A percentile compares a stretch with the other conserved stretches of the same genome.
Conservation (phyloP, 768 basidiomycete species). For the Mycena alexandri region DNA sequence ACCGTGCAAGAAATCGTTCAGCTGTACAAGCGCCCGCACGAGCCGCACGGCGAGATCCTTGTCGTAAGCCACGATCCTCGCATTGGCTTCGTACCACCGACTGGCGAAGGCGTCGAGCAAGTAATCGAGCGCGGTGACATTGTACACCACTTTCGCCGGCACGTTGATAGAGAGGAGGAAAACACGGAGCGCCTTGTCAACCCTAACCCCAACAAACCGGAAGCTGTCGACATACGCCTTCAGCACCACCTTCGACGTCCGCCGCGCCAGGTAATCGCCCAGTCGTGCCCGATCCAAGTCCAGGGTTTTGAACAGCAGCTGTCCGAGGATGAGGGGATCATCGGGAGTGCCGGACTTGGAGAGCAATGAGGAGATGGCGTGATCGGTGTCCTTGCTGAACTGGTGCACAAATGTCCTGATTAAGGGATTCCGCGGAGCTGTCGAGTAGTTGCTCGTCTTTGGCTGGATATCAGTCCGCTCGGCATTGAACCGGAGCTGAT, state of each 20-base stretch:
- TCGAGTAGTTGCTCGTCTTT: slow-evolving; percentile 53
- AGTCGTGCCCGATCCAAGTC: slow-evolving; percentile 88
- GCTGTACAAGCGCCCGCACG: slow-evolving; percentile 84
- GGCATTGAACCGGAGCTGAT: slow-evolving; percentile 74
- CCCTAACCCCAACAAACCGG: slow-evolving; percentile 83
- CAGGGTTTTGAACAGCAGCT: slow-evolving; percentile 82
- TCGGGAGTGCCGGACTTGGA: slow-evolving; percentile 69
- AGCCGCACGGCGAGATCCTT: slow-evolving; percentile 84
- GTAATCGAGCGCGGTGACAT: slow-evolving; percentile 67
- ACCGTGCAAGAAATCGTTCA: slow-evolving; percentile 90
- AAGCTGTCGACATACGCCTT: slow-evolving; percentile 91
- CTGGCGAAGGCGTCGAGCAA: slow-evolving; percentile 87
- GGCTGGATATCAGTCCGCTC: slow-evolving; percentile 74
- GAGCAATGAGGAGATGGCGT: slow-evolving; percentile 80
- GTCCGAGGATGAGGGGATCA: slow-evolving; percentile 81
- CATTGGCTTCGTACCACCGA: slow-evolving; percentile 93
- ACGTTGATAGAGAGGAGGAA: slow-evolving; percentile 87
- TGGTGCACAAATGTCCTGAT: slow-evolving; percentile 82
- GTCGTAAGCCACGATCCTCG: slow-evolving; percentile 81
- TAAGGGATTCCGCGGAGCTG: slow-evolving; percentile 67
- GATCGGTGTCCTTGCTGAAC: slow-evolving; percentile 85
- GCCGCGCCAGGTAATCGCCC: slow-evolving; percentile 85
- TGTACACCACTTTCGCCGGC: slow-evolving; percentile 54
- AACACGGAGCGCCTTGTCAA: slow-evolving; percentile 90
- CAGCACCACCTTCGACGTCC: slow-evolving; percentile 80